Conservation (phyloP, 75 land plant genomes). For the Cryptomeria japonica region DNA sequence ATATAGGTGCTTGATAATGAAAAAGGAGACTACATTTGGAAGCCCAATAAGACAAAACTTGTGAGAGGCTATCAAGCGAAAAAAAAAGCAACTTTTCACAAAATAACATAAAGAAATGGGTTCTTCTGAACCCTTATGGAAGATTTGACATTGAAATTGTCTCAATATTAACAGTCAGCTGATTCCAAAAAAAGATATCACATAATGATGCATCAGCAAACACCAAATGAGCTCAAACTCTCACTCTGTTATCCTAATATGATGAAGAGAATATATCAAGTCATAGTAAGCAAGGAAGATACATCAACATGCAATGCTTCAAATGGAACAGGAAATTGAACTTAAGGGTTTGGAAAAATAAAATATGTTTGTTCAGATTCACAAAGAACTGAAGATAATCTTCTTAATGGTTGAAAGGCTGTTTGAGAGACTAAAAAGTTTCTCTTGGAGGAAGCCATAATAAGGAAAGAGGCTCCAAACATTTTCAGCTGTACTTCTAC, state of each 20-base stretch:
- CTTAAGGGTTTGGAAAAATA: background rate
- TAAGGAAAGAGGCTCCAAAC: no score
- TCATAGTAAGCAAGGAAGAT: background rate
- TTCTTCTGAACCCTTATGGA: background rate
- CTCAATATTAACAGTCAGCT: background rate
- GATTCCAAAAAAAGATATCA: background rate
- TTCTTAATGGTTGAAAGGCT: background rate
- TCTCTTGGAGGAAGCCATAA: no score
- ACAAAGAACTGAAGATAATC: background rate
- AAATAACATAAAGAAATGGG: background rate
- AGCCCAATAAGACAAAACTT: background rate
- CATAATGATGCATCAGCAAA: background rate
- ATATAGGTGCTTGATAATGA: background rate
- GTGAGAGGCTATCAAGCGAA: background rate
- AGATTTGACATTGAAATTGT: background rate
- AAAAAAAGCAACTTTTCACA: background rate
- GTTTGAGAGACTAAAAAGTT: background rate
- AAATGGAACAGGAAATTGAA: background rate
- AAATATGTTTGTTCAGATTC: background rate
- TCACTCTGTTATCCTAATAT: no score
- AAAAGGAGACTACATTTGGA: background rate
- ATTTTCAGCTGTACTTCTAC: no score
- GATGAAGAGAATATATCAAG: no score
- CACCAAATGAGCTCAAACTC: no score
- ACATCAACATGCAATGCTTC: background rate